Conservation (phyloP, 179 eudicot genomes). For the Amaranthus tricolor region DNA sequence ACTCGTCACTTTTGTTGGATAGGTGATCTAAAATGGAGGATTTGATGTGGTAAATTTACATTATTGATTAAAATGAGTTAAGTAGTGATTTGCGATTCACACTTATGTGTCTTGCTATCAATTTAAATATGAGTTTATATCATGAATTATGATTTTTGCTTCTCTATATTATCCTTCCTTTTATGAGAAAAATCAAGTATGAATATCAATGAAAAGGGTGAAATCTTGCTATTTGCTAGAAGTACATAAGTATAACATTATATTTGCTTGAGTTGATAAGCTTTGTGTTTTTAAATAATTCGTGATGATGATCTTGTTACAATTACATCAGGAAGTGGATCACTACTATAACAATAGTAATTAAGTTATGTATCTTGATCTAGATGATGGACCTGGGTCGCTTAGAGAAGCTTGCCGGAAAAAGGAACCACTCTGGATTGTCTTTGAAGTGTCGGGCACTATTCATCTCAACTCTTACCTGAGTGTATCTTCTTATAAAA, state of each 20-base stretch:
- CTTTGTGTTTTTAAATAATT: neutral
- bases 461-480: conserved; percentile 59
- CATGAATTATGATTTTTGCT: neutral
- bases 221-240: neutral
- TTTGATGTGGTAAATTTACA: neutral
- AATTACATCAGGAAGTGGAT: neutral
- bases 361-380: conserved; percentile 1
- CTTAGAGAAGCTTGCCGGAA: conserved; percentile 74
- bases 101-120: neutral
- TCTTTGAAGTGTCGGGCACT: conserved; percentile 80
- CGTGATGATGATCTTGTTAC: conserved; percentile 4
- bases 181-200: neutral
- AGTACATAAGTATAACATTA: neutral
- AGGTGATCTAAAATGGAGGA: too few species aligned
- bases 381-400: conserved; percentile 96
- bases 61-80: neutral
- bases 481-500: conserved; percentile 70
- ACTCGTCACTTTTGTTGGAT: too few species aligned
- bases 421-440: conserved; percentile 80
- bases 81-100: neutral
- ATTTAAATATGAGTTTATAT: neutral
- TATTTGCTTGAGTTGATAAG: neutral
- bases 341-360: conserved; percentile 1
- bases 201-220: neutral
- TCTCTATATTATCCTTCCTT: neutral